phyloP scores from a whole-genome alignment of 2,329 filamentous ascomycete genomes.

The Didymella lethalis region DNA sequence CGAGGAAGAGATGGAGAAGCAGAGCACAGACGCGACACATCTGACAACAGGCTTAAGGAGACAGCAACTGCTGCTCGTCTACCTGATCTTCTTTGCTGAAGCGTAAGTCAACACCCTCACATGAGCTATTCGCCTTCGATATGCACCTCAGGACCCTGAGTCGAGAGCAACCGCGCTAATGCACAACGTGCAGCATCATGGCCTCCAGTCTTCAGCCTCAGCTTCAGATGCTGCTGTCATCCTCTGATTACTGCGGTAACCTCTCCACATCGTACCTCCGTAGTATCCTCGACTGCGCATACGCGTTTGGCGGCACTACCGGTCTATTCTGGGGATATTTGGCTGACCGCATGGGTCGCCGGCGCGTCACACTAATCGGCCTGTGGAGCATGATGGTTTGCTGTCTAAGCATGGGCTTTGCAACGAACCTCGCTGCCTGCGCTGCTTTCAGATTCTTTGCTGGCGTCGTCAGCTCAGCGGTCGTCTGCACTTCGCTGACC shows the following conservation, averaged over 20 bases:
- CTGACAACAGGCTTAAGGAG: slow-evolving; percentile 27
- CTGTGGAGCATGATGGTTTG: slow-evolving; percentile 55
- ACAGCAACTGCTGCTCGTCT: slow-evolving; percentile 54
- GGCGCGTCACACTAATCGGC: slow-evolving; percentile 56
- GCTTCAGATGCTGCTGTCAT: slow-evolving; percentile 56
- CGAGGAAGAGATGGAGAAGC: slow-evolving; percentile 43
- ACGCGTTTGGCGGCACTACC: slow-evolving; percentile 56
- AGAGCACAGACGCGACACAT: slow-evolving; percentile 29
- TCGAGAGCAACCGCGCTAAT: slow-evolving; percentile 23
- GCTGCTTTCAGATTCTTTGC: slow-evolving; percentile 55
- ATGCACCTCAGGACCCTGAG: slow-evolving; percentile 10
- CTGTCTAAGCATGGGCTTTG: slow-evolving; percentile 58
- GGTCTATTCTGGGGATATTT: slow-evolving; percentile 57
- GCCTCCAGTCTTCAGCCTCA: slow-evolving; percentile 58
- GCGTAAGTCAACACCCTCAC: slow-evolving; percentile 43
- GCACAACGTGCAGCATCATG: slow-evolving; percentile 51
- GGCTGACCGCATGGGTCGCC: slow-evolving; percentile 54
- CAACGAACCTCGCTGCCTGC: slow-evolving; percentile 53
- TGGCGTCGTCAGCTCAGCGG: slow-evolving; percentile 55
- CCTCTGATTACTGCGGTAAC: slow-evolving; percentile 55
- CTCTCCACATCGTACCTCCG: slow-evolving; percentile 57
- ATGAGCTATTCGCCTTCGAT: slow-evolving; percentile 3
- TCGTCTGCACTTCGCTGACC: slow-evolving; percentile 55
- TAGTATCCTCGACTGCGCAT: slow-evolving; percentile 59
- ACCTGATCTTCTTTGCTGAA: slow-evolving; percentile 58